Percentiles rank a stretch among this genome's conserved stretches.
These are phyloP conservation scores for Gaultheria prostrata DNA, from an alignment of 148 eudicot genomes.

Conservation along the genomic window DNA sequence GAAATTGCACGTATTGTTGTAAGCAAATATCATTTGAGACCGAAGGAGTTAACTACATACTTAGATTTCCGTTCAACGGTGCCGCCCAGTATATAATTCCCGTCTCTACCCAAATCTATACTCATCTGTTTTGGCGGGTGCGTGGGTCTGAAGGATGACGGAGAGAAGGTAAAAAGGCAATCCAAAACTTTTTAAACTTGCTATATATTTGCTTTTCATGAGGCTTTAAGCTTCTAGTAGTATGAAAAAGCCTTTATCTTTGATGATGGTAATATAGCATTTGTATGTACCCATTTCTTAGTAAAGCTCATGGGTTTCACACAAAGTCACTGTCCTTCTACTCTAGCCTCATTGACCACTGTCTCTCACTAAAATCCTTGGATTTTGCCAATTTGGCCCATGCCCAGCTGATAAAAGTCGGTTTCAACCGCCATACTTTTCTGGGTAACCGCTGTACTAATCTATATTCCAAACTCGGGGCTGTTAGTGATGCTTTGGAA, in stretches of 20 bases:
- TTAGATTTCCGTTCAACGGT: no score
- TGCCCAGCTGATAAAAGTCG: constrained; percentile 62
- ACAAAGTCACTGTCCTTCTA: constrained; percentile 43
- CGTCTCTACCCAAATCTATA: no score
- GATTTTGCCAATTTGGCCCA: constrained; percentile 46
- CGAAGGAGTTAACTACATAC: no score
- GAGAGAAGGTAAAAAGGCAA: neutral
- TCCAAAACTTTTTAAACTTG: neutral
- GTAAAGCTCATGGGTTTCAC: constrained; percentile 14
- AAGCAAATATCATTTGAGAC: no score
- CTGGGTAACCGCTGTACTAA: constrained; percentile 72
- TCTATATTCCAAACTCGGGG: constrained; percentile 42
- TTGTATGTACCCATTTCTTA: constrained; percentile 40
- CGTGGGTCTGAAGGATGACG: no score
- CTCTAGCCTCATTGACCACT: constrained; percentile 46
- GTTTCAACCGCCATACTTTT: constrained; percentile 57
- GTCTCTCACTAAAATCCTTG: constrained; percentile 42
- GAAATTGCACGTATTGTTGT: no score
- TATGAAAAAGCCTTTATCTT: neutral
- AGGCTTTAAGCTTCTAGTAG: no score
- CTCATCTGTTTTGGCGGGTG: no score
- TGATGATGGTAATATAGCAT: neutral
- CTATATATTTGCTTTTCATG: neutral
- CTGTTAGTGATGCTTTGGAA: constrained; percentile 30
- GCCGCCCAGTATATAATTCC: no score